Conservation (phyloP, 306 rosid genomes). For the Purshia tridentata region DNA sequence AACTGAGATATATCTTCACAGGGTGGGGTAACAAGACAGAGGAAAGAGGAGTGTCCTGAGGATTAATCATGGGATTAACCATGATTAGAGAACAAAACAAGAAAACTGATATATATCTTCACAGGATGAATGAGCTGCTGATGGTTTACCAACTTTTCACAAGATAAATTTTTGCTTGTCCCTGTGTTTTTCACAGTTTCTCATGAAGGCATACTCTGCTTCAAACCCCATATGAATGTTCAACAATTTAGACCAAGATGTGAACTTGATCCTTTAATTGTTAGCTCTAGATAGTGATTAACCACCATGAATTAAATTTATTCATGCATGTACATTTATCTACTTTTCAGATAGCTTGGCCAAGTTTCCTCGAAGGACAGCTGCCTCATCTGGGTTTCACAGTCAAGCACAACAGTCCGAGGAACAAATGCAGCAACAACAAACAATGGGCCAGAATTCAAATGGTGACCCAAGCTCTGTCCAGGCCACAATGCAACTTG, state of each 20-base stretch:
- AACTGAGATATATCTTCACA: no score
- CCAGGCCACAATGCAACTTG: conserved; percentile 68
- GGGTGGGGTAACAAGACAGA: no score
- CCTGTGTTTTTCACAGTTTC: neutral
- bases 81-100: neutral
- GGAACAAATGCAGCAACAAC: conserved; percentile 59
- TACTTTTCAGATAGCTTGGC: conserved; percentile 72
- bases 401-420: conserved; percentile 66
- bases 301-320: neutral
- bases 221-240: neutral
- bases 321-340: neutral
- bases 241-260: neutral
- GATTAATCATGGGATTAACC: neutral
- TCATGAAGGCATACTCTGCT: neutral
- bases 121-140: neutral
- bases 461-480: conserved; percentile 54
- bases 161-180: neutral
- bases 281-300: neutral
- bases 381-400: conserved; percentile 61
- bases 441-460: conserved; percentile 49
- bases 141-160: neutral
- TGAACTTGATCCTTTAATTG: neutral
- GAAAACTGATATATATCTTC: neutral
- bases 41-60: neutral
- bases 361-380: conserved; percentile 85